Base-by-base conservation (phyloP, 73 alveolate species). In the Blepharisma stoltei region DNA sequence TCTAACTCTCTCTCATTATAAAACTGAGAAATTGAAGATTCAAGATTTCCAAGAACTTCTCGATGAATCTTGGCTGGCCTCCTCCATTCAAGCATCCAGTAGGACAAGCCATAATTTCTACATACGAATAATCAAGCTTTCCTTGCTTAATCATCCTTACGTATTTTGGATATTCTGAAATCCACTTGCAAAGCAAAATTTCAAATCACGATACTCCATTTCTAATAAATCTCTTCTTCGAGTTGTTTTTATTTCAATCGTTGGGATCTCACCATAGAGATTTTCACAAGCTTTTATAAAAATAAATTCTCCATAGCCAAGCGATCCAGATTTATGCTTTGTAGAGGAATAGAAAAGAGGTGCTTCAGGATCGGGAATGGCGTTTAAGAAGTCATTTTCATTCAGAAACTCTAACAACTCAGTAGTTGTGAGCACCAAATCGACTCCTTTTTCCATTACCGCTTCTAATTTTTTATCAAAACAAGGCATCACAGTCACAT, bases 11-110 rank as follows among this genome's bases (percentile, higher is more conserved):
- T n/a, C n/a, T n/a, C 18, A 8, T 60, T 60, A 25, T 60, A 60
- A 60, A 14, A 60, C 2, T 60, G 18, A 20, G 46, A 14, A 60
- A 38, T 60, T 25, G 45, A 14, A 14, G 73, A 60, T 25, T 60
- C 73, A 60, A 60, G 73, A 20, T 0, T 38, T 14, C 11, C 37
- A 21, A 32, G 21, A 14, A 14, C 41, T 21, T 38, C 80, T 54
- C 54, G 80, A 55, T 37, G 11, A 88, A 78, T 80, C 81, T 90
- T 25, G 94, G 84, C 78, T 95, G 90, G 43, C 98, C 99, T 5
- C 98, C 99, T 68, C 99, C 99, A 88, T 96, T 96, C 11, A 96
- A 82, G 78, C 99, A 96, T 48, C 99, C 99, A 11, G 95, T 92
- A 6, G 99, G 99, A 70, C 99, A 96, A 1, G 99, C 98, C 98